Conservation (phyloP, 169 alveolate species). For the Cryptosporidium ryanae region DNA sequence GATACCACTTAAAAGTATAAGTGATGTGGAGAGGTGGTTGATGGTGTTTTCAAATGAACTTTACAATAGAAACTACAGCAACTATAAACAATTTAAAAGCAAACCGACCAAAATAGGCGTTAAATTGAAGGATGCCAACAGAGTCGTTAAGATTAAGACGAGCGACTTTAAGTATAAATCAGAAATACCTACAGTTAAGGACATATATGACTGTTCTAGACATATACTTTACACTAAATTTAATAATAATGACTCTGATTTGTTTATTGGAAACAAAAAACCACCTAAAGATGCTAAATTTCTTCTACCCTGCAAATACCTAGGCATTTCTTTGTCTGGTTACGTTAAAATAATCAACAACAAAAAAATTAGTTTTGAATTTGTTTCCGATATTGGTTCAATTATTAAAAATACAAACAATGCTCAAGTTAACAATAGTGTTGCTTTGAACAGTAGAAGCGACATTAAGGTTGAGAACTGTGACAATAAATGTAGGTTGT, state of each 20-base stretch:
- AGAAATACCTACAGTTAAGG: constrained; percentile 13
- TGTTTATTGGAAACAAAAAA: too few relatives aligned
- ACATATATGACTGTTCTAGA: constrained; percentile 34
- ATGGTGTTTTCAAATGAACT: constrained; percentile 50
- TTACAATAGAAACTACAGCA: constrained; percentile 17
- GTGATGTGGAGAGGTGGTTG: constrained; percentile 40
- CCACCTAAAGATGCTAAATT: not conserved
- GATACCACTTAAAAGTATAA: not conserved
- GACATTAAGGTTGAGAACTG: too few relatives aligned
- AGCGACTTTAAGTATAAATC: constrained; percentile 16
- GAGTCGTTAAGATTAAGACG: constrained; percentile 8
- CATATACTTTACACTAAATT: constrained; percentile 18
- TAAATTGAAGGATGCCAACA: not conserved
- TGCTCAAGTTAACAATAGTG: too few relatives aligned
- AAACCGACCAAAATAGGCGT: constrained; percentile 59
- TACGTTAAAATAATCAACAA: not conserved
- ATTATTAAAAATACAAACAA: too few relatives aligned
- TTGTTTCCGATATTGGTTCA: too few relatives aligned
- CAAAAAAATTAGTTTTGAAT: too few relatives aligned
- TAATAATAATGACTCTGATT: not conserved
- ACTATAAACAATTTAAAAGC: constrained; percentile 5
- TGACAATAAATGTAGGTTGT: too few relatives aligned
- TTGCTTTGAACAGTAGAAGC: too few relatives aligned
- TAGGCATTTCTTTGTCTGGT: constrained; percentile 30
- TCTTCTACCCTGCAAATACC: constrained; percentile 35